Conservation (phyloP, 305 asterid species). For the Fraxinus greggii region DNA sequence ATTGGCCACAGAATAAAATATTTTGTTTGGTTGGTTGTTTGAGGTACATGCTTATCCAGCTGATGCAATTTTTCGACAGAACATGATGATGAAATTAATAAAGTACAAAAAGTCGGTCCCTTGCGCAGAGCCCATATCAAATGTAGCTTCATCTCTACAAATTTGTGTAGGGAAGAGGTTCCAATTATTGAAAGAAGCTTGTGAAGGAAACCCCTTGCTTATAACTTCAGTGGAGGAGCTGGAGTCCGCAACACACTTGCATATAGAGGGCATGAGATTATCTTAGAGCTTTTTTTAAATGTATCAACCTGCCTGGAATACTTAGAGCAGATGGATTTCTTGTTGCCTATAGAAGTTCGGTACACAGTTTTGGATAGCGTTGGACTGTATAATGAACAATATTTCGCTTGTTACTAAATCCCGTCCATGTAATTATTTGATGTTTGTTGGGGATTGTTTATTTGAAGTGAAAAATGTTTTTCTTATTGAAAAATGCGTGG, state of each 20-base stretch:
- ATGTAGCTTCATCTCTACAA: not conserved
- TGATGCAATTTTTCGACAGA: constrained; percentile 43
- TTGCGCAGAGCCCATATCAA: not conserved
- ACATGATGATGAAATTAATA: constrained; percentile 63
- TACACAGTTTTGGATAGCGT: not conserved
- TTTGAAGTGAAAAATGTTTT: not conserved
- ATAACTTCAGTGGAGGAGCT: constrained; percentile 34
- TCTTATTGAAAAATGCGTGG: not conserved
- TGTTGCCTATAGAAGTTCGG: not conserved
- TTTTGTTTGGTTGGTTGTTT: not conserved
- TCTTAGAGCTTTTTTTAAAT: not conserved
- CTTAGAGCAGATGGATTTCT: not conserved
- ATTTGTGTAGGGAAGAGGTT: constrained; percentile 43
- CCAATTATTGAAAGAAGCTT: constrained; percentile 54
- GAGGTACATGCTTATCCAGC: constrained; percentile 13
- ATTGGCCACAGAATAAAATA: not conserved
- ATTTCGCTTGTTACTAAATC: not conserved
- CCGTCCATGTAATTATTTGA: not conserved
- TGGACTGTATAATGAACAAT: not conserved
- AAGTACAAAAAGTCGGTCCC: constrained; percentile 38
- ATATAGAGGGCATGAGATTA: not conserved
- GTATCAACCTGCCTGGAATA: not conserved
- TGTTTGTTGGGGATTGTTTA: not conserved
- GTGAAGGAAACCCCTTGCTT: constrained; percentile 51
- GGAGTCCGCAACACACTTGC: not conserved